Percentiles rank a stretch among this genome's conserved stretches.
These are phyloP conservation scores for Fragaria ananassa DNA, from an alignment of 306 rosid species.

Conservation along the genomic window DNA sequence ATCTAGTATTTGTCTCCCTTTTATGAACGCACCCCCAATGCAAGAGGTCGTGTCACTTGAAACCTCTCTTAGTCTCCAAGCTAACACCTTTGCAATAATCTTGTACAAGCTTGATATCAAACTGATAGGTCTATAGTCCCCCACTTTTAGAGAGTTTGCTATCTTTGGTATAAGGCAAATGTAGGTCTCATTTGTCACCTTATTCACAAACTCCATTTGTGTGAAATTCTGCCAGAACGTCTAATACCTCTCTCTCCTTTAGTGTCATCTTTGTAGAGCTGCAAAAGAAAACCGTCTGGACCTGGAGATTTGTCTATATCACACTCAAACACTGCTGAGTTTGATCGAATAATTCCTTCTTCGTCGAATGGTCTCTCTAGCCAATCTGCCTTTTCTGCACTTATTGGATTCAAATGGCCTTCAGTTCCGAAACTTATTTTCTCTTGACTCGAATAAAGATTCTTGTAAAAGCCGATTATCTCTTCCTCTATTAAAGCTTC, in stretches of 20 bases:
- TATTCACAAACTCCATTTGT: neutral
- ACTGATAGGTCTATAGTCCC: neutral
- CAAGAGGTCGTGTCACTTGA: neutral
- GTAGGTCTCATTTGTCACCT: neutral
- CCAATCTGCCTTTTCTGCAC: too few species aligned
- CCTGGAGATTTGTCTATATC: neutral
- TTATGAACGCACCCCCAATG: neutral
- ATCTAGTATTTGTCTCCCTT: neutral
- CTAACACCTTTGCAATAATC: neutral
- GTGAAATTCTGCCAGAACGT: neutral
- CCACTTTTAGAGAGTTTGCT: neutral
- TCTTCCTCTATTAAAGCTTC: too few species aligned
- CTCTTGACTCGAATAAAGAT: too few species aligned
- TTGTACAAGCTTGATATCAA: neutral
- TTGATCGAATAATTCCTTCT: too few species aligned
- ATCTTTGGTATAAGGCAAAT: neutral
- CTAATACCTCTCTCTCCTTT: neutral
- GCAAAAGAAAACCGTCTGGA: neutral
- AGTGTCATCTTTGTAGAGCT: neutral
- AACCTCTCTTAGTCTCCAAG: neutral
- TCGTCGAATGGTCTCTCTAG: too few species aligned
- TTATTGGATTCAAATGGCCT: too few species aligned
- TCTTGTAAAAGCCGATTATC: too few species aligned
- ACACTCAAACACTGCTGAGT: too few species aligned
- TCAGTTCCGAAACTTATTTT: too few species aligned